Evolutionary conservation across 2,329 filamentous ascomycete species (phyloP).

Genomic region (Aureobasidium leucospermi): DNA sequence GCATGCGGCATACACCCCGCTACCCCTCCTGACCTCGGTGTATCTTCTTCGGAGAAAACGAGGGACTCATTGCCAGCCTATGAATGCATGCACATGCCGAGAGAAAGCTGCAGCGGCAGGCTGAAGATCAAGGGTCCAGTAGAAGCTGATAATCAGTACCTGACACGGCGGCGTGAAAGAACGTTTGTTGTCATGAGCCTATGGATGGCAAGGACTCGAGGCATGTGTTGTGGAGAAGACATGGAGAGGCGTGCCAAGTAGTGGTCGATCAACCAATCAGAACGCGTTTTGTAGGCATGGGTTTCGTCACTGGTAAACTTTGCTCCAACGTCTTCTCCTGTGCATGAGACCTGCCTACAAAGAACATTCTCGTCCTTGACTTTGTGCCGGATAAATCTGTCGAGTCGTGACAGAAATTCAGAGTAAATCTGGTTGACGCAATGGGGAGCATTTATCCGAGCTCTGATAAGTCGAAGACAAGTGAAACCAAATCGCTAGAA

Average conservation of each 20-base stretch:
- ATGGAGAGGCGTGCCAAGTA: background rate
- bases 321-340: constrained; percentile 9
- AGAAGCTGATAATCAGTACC: background rate
- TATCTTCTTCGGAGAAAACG: background rate
- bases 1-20: constrained; percentile 8
- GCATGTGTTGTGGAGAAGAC: constrained; percentile 8
- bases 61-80: constrained; percentile 12
- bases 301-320: constrained; percentile 1
- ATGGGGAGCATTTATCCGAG: no score
- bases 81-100: constrained; percentile 14
- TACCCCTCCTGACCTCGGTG: constrained; percentile 14
- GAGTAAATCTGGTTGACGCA: background rate
- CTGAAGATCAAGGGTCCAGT: constrained; percentile 6
- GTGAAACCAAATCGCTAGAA: no score
- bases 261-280: background rate
- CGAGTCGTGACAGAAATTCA: background rate
- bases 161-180: constrained; percentile 10
- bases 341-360: constrained; percentile 1
- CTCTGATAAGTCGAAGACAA: no score
- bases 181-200: constrained; percentile 1
- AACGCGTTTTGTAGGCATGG: constrained; percentile 1
- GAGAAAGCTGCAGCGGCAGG: background rate
- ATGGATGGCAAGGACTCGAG: constrained; percentile 2
- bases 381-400: background rate
- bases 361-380: background rate